A percentile compares a stretch with the other conserved stretches of the same genome.
phyloP scores from a whole-genome alignment of 2,329 filamentous ascomycete genomes.

The Colletotrichum lini region DNA sequence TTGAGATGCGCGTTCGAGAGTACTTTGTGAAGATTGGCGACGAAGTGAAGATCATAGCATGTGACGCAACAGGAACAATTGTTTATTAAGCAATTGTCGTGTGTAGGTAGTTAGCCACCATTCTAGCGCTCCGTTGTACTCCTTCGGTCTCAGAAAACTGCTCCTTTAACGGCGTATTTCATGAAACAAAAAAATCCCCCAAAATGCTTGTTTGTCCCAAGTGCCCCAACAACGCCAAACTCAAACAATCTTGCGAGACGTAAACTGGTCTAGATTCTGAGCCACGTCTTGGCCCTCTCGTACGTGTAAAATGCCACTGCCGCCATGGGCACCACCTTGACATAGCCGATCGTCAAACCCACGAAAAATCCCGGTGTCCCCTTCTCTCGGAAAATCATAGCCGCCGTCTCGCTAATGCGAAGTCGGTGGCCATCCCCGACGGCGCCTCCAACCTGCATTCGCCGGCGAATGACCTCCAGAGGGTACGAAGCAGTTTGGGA shows the following conservation, averaged over 20 bases:
- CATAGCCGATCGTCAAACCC: constrained; percentile 93
- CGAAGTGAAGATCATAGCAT: not conserved
- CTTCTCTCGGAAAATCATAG: constrained; percentile 80
- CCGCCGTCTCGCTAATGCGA: constrained; percentile 83
- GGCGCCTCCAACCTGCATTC: constrained; percentile 97
- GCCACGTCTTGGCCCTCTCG: constrained; percentile 72
- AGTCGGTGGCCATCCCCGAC: constrained; percentile 90
- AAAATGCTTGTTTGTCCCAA: constrained; percentile 38
- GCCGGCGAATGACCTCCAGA: constrained; percentile 88
- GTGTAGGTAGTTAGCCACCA: constrained; percentile 30
- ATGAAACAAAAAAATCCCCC: constrained; percentile 9
- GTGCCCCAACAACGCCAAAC: constrained; percentile 37
- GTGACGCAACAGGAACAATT: constrained; percentile 19
- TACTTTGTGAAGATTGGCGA: not conserved
- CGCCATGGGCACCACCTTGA: constrained; percentile 92
- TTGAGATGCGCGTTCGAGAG: not conserved
- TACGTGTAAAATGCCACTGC: constrained; percentile 80
- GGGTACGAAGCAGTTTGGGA: constrained; percentile 96
- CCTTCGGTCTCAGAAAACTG: constrained; percentile 8
- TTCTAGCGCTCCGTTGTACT: constrained; percentile 28
- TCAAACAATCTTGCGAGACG: constrained; percentile 20
- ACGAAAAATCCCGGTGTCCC: constrained; percentile 91
- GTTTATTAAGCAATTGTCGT: constrained; percentile 34
- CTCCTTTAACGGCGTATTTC: constrained; percentile 27
- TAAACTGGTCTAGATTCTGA: constrained; percentile 70